Base-by-base conservation (phyloP, 345 rosid genomes). In the Linum tenue region DNA sequence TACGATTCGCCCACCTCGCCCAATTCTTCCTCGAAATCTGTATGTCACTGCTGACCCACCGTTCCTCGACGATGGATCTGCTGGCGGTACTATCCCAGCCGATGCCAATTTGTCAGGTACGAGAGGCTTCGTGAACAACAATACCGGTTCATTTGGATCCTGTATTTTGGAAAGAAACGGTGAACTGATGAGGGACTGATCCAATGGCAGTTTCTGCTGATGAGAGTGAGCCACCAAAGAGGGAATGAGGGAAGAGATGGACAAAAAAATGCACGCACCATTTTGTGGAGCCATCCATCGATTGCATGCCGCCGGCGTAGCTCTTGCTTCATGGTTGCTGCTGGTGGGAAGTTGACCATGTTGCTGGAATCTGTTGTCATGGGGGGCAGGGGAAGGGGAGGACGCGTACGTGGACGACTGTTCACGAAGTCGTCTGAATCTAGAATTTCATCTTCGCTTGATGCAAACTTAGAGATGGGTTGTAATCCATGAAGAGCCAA, bases 1-100 rank as follows among this genome's bases (percentile, higher is more conserved):
- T 15, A 94, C 69, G 22, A 91, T 88, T 17, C 99, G 82, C 11
- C 97, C 97, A 73, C 99, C 99, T 2, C 99, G 90, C 3, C 99
- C 97, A 48, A 94, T 84, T 76, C 99, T 88, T 70, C 99, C 99
- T 12, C 74, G 87, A 66, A 84, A 89, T 79, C 81, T 85, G 31
- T 74, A 75, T 39, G 79, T 75, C 37, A 82, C 64, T 3, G 70
- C 42, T 3, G 83, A 58, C 1, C 73, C 44, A 61, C 79, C 77
- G 70, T 71, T 82, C 72, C 72, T 80, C 10, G 75, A 64, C 1
- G 85, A 68, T 1, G 81, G 60, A 40, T 80, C 89, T 60, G 80
- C 74, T 1, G 96, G 96, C n/a, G 97, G 96, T 55, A 82, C 81
- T 61, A 94, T 83, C 68, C 91, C 83, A 3, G 97, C 95, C 59